phyloP scores from a whole-genome alignment of 139 green algal genomes.

The Tetradesmus obliquus region DNA sequence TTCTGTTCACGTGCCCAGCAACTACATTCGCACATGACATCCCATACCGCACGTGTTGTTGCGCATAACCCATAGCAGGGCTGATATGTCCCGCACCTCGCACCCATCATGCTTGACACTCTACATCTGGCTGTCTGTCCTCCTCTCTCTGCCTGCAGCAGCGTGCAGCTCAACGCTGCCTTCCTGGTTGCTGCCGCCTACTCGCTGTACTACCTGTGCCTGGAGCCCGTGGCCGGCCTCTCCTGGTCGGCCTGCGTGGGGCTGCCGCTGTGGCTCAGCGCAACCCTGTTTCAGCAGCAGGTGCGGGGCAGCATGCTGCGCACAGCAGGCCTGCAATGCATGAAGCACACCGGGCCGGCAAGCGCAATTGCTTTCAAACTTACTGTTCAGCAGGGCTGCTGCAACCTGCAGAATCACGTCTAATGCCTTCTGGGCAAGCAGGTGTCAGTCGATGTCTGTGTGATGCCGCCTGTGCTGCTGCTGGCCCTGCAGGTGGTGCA shows the following conservation, averaged over 20 bases:
- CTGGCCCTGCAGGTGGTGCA: constrained; percentile 43
- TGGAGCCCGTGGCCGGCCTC: constrained; percentile 80
- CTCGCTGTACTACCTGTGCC: constrained; percentile 73
- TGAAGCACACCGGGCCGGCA: background rate
- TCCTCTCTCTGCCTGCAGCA: constrained; percentile 5
- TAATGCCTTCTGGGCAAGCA: no score
- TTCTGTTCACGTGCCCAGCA: background rate
- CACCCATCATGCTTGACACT: background rate
- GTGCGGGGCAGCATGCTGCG: background rate
- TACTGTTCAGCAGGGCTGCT: no score
- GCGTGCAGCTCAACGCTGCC: constrained; percentile 38
- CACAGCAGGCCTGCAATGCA: background rate
- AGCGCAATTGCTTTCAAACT: background rate
- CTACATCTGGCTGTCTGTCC: no score
- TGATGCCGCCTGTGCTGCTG: background rate
- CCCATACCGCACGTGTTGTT: no score
- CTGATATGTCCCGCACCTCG: background rate
- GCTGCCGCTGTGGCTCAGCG: constrained; percentile 68
- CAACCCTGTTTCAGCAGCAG: constrained; percentile 61
- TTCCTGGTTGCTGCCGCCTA: constrained; percentile 42
- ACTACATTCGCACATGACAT: no score
- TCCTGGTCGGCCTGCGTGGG: constrained; percentile 73
- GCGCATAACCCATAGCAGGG: background rate
- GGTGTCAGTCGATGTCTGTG: no score
- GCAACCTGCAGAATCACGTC: no score